Conservation (phyloP, 2,329 filamentous ascomycete species). For the Trichoderma endophyticum region DNA sequence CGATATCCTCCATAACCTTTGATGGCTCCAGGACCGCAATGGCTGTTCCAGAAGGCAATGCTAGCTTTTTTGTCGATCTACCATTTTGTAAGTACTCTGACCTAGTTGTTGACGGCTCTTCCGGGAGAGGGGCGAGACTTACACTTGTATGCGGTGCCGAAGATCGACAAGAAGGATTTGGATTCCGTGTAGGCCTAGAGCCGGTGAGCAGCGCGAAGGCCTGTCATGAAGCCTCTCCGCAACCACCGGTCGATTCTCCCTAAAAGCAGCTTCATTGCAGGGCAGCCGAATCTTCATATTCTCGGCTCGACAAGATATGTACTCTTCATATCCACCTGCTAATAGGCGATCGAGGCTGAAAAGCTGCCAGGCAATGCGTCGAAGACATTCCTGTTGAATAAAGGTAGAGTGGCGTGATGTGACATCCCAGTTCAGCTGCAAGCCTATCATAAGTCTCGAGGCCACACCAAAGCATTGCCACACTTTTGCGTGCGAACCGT, state of each 20-base stretch:
- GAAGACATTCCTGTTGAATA: conserved; percentile 35
- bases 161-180: conserved; percentile 37
- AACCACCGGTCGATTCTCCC: conserved; percentile 30
- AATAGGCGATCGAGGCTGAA: conserved; percentile 39
- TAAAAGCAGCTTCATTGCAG: conserved; percentile 34
- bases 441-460: conserved; percentile 36
- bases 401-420: conserved; percentile 30
- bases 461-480: conserved; percentile 41
- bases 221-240: conserved; percentile 33
- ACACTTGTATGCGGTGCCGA: conserved; percentile 38
- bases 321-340: conserved; percentile 41
- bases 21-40: conserved; percentile 33
- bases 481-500: conserved; percentile 37
- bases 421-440: conserved; percentile 41
- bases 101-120: too few species aligned
- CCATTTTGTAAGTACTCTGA: background rate
- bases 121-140: conserved; percentile 18
- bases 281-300: conserved; percentile 40
- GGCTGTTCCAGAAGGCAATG: conserved; percentile 21
- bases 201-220: conserved; percentile 24
- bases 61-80: conserved; percentile 30
- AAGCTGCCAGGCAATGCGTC: conserved; percentile 39
- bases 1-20: conserved; percentile 37
- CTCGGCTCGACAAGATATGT: conserved; percentile 36
- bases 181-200: conserved; percentile 34